Percentiles rank a stretch among this genome's conserved stretches.
These are phyloP conservation scores for Tetrapisispora fleetii DNA, from an alignment of 805 yeast genomes.

Conservation along the genomic window DNA sequence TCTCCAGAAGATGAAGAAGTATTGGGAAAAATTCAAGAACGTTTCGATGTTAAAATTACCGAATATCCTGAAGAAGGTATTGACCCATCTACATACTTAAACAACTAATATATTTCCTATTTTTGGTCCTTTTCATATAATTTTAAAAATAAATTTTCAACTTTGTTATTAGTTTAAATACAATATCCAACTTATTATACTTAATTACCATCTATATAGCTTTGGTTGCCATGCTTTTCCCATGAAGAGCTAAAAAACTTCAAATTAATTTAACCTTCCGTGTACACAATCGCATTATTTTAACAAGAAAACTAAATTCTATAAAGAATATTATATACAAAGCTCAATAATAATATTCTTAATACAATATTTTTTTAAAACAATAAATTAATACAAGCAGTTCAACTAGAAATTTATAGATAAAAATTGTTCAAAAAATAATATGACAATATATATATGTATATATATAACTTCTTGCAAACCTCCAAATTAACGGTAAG, in stretches of 20 bases:
- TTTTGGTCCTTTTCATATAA: too few relatives aligned
- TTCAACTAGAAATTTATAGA: conserved; percentile 1
- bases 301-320: not conserved
- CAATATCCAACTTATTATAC: too few relatives aligned
- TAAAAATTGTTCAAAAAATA: not conserved
- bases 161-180: too few relatives aligned
- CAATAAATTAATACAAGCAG: not conserved
- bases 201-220: too few relatives aligned
- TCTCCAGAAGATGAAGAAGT: conserved; percentile 83
- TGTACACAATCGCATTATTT: too few relatives aligned
- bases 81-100: conserved; percentile 3
- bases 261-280: too few relatives aligned
- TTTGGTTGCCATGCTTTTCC: too few relatives aligned
- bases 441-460: not conserved
- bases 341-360: too few relatives aligned
- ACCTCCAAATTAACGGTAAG: conserved; percentile 77
- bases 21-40: conserved; percentile 84
- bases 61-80: conserved; percentile 75
- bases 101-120: not conserved
- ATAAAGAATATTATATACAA: not conserved
- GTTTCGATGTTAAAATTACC: conserved; percentile 91
- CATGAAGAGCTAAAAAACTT: too few relatives aligned
- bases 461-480: not conserved
- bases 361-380: not conserved
- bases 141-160: too few relatives aligned